Conservation (phyloP, 805 yeast species). For the Candida qinlingensis region DNA sequence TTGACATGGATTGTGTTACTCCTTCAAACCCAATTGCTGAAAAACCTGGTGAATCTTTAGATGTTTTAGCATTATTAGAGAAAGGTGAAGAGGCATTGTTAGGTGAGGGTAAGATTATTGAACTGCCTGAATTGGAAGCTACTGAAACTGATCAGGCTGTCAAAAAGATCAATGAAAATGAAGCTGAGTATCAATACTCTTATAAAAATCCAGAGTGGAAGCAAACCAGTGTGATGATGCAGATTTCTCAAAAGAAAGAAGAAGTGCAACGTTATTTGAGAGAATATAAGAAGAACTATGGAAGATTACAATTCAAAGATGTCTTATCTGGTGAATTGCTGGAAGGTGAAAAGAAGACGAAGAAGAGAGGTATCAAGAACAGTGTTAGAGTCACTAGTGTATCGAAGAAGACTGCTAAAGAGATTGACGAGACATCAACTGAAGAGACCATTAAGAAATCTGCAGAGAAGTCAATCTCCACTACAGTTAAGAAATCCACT, state of each 20-base stretch:
- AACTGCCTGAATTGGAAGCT: conserved; percentile 13
- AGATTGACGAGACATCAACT: background rate
- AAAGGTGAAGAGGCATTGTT: conserved; percentile 28
- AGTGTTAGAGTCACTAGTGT: background rate
- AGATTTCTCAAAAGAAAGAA: conserved; percentile 8
- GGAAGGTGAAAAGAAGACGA: background rate
- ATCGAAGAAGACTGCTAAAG: background rate
- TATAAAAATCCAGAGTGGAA: conserved; percentile 11
- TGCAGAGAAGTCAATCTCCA: background rate
- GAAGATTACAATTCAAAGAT: conserved; percentile 9
- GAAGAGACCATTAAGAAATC: background rate
- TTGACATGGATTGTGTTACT: conserved; percentile 84
- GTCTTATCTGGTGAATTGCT: conserved; percentile 11
- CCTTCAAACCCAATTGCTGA: conserved; percentile 75
- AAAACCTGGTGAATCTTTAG: conserved; percentile 73
- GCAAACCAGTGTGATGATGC: conserved; percentile 11
- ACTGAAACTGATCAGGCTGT: background rate
- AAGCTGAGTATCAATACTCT: conserved; percentile 5
- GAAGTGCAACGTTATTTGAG: conserved; percentile 8
- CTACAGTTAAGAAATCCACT: background rate
- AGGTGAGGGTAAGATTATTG: conserved; percentile 14
- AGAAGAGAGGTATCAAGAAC: background rate
- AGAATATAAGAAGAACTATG: conserved; percentile 9
- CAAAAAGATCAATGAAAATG: background rate
- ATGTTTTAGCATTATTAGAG: conserved; percentile 48